A percentile compares a stretch with the other conserved stretches of the same genome.
Conservation (phyloP, 148 eudicot species). For the Oxyria digyna region DNA sequence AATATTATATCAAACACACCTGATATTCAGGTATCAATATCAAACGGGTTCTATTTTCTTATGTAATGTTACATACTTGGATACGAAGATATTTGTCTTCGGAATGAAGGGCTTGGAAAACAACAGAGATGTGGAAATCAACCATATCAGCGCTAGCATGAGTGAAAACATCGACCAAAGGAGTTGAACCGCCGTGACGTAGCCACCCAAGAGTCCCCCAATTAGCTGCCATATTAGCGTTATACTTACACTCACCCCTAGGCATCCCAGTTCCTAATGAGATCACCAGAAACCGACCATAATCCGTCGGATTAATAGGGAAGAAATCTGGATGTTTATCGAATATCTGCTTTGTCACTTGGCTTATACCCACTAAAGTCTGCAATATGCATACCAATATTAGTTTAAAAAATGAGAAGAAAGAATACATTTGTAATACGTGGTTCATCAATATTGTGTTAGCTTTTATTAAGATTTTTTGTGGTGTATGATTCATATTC, state of each 20-base stretch:
- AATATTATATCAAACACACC: too few relatives aligned
- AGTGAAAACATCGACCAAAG: conserved; percentile 25
- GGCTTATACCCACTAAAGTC: conserved; percentile 22
- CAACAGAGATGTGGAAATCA: conserved; percentile 22
- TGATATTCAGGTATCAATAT: too few relatives aligned
- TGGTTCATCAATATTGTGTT: too few relatives aligned
- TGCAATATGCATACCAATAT: background rate
- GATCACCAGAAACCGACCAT: conserved; percentile 20
- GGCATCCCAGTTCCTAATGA: conserved; percentile 30
- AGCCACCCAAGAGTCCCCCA: conserved; percentile 37
- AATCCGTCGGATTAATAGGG: conserved; percentile 20
- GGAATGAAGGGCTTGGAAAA: conserved; percentile 24
- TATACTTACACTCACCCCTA: conserved; percentile 16
- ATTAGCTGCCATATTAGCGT: conserved; percentile 17
- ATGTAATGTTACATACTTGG: conserved; percentile 20
- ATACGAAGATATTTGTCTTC: conserved; percentile 33
- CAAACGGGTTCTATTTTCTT: too few relatives aligned
- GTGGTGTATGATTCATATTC: too few relatives aligned
- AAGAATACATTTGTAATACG: too few relatives aligned
- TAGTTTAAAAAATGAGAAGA: too few relatives aligned
- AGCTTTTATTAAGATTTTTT: too few relatives aligned
- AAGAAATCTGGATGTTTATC: conserved; percentile 21
- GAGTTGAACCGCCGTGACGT: conserved; percentile 15
- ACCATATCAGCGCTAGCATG: conserved; percentile 39
- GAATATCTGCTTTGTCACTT: conserved; percentile 27